Base-by-base conservation (phyloP, 495 filamentous ascomycete genomes). In the Neurospora hispaniola region DNA sequence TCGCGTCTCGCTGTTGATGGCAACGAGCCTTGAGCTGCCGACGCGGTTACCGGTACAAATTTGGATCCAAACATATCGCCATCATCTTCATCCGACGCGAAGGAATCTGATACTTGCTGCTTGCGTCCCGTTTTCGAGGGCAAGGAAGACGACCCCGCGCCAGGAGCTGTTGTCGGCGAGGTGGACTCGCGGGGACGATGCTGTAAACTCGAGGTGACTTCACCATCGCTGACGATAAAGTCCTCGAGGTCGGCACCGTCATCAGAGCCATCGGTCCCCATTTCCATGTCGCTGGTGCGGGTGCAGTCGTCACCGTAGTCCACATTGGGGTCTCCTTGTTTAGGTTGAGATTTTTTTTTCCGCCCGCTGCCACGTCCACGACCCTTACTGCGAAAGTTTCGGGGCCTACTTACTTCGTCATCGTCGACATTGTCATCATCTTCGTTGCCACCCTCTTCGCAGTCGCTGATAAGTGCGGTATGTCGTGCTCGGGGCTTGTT, bases 301-400 rank as follows among this genome's bases (percentile, higher is more conserved):
- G 75, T 81, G 74, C 85, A 86, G 72, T 84, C 83, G 72, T 86
- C 85, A 10, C 85, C 85, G 66, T 81, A 66, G 43, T 86, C 85
- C 18, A 83, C 81, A 42, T 81, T 78, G 42, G 81, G 76, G 70
- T 82, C 81, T 70, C 81, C 76, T 42, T 72, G 76, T 59, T 74
- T 76, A 39, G 74, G 42, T 38, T 72, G 75, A 38, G 69, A n/a
- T 54, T 40, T 38, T 70, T 74, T 76, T 20, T 72, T 71, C 27
- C 75, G 70, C 42, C 73, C 40, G 43, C 27, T 48, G 35, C 70
- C 42, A 38, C 69, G 39, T n/a, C 62, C 46, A 12, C 72, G 66
- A 48, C 59, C 44, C 43, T 1, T 46, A 9, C n/a, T 11, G 8
- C 43, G 8, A 2, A 4, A 46, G n/a, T 44, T n/a, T 40, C 12